Base-by-base conservation (phyloP, 768 basidiomycete genomes). In the Mycena latifolia region DNA sequence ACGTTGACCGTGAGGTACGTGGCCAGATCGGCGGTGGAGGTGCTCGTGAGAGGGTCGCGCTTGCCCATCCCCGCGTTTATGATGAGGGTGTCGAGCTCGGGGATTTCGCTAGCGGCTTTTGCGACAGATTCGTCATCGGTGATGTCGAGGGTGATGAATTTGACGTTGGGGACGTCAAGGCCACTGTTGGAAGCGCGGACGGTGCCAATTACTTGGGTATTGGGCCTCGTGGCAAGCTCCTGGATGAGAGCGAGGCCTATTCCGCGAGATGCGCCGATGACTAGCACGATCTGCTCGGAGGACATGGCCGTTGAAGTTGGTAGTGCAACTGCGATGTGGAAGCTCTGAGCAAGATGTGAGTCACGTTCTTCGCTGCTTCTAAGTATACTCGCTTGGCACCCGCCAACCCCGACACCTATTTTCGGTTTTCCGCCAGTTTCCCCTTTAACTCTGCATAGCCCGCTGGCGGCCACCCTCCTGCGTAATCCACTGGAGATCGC, bases 211-310 rank as follows among this genome's bases (percentile, higher is more conserved):
- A 51, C 28, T 22, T 47, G 25, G 5, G 64, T 66, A 12, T 60
- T 56, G 1, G 70, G 52, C 9, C 33, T 52, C 25, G 43, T 24
- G 5, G 45, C 52, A 33, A 71, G 66, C 39, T 71, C 59, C 24
- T 71, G 14, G 22, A 65, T 25, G 20, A 71, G 60, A 17, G 60
- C 64, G 12, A 69, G 63, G 1, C 70, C 70, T n/a, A 71, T 37
- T 12, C 70, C 70, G 14, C 70, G 54, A n/a, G 70, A 71, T n/a
- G 64, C 70, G 47, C 70, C 70, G 47, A 71, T 31, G n/a, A 71
- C 64, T 22, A 71, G 67, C n/a, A 69, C 61, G 25, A 62, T 69
- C 33, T 69, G 63, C 24, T 69, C 63, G n/a, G 55, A 27, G 6
- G 66, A 57, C 66, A 67, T 67, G 48, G 37, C 20, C 11, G 31